Evolutionary conservation across 495 filamentous ascomycete genomes (phyloP).

Genomic region (Darksidea phi): DNA sequence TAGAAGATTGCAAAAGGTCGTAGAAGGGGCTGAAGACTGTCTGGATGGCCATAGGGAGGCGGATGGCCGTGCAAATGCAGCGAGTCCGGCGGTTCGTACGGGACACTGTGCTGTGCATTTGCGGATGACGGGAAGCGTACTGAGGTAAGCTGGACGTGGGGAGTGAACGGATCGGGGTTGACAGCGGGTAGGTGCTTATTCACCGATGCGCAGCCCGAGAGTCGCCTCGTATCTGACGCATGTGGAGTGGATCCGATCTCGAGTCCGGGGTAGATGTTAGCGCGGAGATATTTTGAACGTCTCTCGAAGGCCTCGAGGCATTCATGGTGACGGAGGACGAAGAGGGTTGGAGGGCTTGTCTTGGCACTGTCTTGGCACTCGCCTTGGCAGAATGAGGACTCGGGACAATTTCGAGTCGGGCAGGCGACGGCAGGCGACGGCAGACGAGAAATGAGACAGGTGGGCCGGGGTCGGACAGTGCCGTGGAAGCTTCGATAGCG

Average conservation of each 20-base stretch:
- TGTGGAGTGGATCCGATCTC: background rate
- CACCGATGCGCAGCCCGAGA: background rate
- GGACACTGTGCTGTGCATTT: background rate
- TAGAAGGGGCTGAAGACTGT: too few relatives aligned
- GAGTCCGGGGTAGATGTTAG: constrained; percentile 1
- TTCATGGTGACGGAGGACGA: too few relatives aligned
- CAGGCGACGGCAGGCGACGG: too few relatives aligned
- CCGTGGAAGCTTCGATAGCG: background rate
- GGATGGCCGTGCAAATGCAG: background rate
- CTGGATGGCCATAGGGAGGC: too few relatives aligned
- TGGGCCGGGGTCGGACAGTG: background rate
- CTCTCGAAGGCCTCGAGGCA: background rate
- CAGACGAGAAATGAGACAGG: background rate
- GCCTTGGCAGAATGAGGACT: too few relatives aligned
- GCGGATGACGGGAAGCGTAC: background rate
- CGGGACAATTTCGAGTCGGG: too few relatives aligned
- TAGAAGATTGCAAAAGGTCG: too few relatives aligned
- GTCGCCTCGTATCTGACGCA: background rate
- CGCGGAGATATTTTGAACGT: background rate
- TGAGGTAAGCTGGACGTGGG: background rate
- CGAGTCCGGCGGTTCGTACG: background rate
- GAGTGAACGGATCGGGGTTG: background rate
- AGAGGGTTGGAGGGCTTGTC: background rate
- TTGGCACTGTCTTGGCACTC: too few relatives aligned
- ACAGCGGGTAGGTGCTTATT: background rate